Conservation (phyloP, 768 basidiomycete species). For the Podaxis sp. region DNA sequence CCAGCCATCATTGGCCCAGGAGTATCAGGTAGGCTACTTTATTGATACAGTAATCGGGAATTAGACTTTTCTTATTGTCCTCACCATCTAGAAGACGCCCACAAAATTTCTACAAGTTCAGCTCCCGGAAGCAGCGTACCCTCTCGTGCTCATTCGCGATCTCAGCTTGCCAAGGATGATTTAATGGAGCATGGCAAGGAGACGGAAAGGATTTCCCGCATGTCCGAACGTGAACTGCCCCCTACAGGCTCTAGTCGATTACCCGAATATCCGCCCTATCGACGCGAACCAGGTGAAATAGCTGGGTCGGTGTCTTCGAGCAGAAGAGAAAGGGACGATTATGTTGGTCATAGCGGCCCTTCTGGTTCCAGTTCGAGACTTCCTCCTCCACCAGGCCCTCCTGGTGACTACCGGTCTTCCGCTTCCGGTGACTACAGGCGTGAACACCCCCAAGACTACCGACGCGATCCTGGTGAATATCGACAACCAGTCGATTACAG, state of each 20-base stretch:
- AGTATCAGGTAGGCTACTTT: conserved; percentile 4
- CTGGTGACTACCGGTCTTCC: conserved; percentile 6
- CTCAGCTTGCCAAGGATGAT: conserved; percentile 9
- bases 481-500: not conserved
- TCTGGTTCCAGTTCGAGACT: conserved; percentile 3
- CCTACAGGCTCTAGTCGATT: conserved; percentile 7
- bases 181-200: conserved; percentile 8
- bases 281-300: conserved; percentile 13
- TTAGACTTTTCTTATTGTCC: conserved; percentile 1
- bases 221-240: conserved; percentile 9
- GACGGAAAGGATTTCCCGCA: conserved; percentile 5
- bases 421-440: not conserved
- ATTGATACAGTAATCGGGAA: not conserved
- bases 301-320: not conserved
- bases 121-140: conserved; percentile 11
- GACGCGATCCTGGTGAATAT: not conserved
- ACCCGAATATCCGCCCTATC: conserved; percentile 9
- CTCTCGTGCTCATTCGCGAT: conserved; percentile 12
- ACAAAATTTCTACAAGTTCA: conserved; percentile 13
- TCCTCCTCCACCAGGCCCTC: not conserved
- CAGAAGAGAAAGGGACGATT: conserved; percentile 12
- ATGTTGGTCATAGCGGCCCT: not conserved
- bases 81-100: conserved; percentile 1
- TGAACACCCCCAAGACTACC: not conserved
- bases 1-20: conserved; percentile 9